phyloP scores from a whole-genome alignment of 306 rosid genomes.

The Prunus davidiana region DNA sequence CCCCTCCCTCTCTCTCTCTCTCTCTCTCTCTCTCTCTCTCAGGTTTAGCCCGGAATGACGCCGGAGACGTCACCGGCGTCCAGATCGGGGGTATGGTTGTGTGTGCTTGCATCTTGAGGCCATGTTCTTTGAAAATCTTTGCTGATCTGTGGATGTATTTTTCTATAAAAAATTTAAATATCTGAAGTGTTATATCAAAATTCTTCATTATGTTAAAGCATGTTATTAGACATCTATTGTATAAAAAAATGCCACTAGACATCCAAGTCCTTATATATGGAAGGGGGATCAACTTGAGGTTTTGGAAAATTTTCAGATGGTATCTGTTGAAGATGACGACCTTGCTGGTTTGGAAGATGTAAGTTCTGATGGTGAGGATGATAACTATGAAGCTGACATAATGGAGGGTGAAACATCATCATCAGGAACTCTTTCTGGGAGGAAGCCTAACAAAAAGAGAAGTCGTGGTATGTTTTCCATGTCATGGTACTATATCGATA shows the following conservation, averaged over 20 bases:
- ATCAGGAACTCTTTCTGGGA: slow-evolving; percentile 48
- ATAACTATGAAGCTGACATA: slow-evolving; percentile 89
- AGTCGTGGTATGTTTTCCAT: slow-evolving; percentile 54
- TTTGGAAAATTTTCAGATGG: slow-evolving; percentile 57
- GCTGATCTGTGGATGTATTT: neutral
- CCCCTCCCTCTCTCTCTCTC: neutral
- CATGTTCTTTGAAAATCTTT: neutral
- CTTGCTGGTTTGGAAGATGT: slow-evolving; percentile 98
- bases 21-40: neutral
- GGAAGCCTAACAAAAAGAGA: slow-evolving; percentile 66
- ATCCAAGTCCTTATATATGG: neutral
- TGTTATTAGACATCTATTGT: neutral
- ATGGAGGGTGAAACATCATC: slow-evolving; percentile 83
- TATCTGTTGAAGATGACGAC: slow-evolving; percentile 96
- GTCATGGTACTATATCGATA: slow-evolving; percentile 13
- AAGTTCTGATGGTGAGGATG: slow-evolving; percentile 96
- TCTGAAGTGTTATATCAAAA: neutral
- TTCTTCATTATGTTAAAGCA: neutral
- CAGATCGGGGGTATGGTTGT: neutral
- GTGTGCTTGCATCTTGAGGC: neutral
- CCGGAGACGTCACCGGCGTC: neutral
- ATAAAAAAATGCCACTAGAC: neutral
- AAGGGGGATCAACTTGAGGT: slow-evolving; percentile 6
- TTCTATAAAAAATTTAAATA: too few relatives aligned
- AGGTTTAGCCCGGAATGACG: neutral